Base-by-base conservation (phyloP, 345 rosid species). In the Schrenkiella parvula region DNA sequence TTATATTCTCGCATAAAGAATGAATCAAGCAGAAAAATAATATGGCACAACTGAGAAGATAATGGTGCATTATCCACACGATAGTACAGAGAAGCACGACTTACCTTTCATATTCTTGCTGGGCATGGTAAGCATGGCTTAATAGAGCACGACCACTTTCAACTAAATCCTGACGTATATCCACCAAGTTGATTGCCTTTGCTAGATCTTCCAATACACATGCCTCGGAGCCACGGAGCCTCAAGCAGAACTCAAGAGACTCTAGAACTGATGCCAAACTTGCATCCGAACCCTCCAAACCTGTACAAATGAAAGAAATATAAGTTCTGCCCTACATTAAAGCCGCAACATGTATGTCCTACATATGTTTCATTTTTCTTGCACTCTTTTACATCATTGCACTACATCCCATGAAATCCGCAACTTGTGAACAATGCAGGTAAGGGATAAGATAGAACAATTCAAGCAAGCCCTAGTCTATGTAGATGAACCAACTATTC, bases 171-270 rank as follows among this genome's bases (percentile, higher is more conserved):
- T 81, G 84, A 68, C 86, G 84, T 62, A 78, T 79, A 73, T 92
- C 89, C 72, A 92, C 96, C 79, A 88, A 72, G 79, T 89, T 86
- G 74, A 92, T 88, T 64, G 98, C 90, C 71, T 84, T 92, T 31
- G 87, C 88, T 78, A 92, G 75, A 77, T 92, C 98, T 80, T 89
- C 98, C 79, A 92, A 74, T 35, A 92, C 84, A 79, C 88, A 75
- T 63, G 93, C 92, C 83, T 92, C 98, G 18, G 98, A 92, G 74
- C 98, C 98, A 72, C 98, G 90, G 65, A 89, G 92, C 74, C 84
- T 92, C 77, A 92, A 71, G 72, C 96, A 89, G 79, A 92, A 92
- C 59, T 89, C 96, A 75, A 89, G 82, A 71, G 93, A 92, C 72
- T 88, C 96, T 57, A 89, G 68, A 14, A 92, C 88, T 53, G 93